These are phyloP conservation scores for Oryza meyeriana DNA, from an alignment of 176 grass and related monocot species.

Conservation along the genomic window DNA sequence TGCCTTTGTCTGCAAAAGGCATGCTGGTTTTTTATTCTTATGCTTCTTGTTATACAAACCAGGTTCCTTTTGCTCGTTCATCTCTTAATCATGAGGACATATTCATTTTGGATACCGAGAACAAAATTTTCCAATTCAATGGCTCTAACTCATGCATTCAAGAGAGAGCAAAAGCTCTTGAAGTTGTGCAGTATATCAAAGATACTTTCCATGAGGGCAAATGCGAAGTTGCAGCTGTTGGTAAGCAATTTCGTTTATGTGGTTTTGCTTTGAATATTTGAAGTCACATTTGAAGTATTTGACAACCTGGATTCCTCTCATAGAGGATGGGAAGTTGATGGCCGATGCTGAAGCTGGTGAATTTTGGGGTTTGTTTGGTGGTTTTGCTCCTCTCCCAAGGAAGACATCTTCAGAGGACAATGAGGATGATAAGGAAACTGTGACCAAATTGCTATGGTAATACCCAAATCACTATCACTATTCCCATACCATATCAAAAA, in stretches of 20 bases:
- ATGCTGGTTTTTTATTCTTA: slow-evolving; percentile 15
- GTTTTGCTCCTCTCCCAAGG: slow-evolving; percentile 93
- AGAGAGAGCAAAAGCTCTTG: slow-evolving; percentile 97
- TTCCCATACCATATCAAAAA: neutral
- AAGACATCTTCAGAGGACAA: slow-evolving; percentile 52
- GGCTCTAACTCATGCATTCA: slow-evolving; percentile 94
- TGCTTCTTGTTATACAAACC: slow-evolving; percentile 25
- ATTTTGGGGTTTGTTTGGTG: slow-evolving; percentile 97
- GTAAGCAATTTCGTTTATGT: slow-evolving; percentile 44
- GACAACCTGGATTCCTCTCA: slow-evolving; percentile 22
- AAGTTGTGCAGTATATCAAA: slow-evolving; percentile 95
- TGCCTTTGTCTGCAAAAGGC: neutral
- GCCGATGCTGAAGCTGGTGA: slow-evolving; percentile 93
- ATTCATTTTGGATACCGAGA: slow-evolving; percentile 92
- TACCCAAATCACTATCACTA: neutral
- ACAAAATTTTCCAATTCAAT: slow-evolving; percentile 99
- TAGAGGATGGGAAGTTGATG: slow-evolving; percentile 97
- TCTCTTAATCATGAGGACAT: slow-evolving; percentile 95
- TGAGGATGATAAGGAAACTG: slow-evolving; percentile 32
- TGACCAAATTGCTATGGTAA: slow-evolving; percentile 74
- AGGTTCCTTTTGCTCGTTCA: slow-evolving; percentile 85
- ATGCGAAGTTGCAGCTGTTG: slow-evolving; percentile 83
- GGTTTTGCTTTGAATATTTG: neutral
- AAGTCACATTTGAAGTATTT: neutral
- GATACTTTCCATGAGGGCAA: slow-evolving; percentile 92